Evolutionary conservation across 345 rosid species (phyloP), one percentile per base, ranked within the genome.

Genomic region (Rubroshorea leprosula): DNA sequence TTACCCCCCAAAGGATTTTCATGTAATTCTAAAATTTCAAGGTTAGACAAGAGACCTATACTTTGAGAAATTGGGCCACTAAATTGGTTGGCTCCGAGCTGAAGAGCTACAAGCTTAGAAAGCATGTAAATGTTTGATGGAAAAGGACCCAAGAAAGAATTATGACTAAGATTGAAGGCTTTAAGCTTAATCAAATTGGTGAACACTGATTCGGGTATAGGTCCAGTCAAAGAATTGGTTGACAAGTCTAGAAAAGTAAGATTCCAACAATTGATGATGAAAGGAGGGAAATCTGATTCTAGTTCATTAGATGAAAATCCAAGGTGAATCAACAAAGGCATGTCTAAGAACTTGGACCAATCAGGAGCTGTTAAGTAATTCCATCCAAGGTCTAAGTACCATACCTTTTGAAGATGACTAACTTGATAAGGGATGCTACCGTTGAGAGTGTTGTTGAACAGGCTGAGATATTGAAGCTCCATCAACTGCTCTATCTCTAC

Each of bases 181-280:
- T 66, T 71, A 41, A 85, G 72, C 49, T 70, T 78, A 21, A 63
- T 69, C 6, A 85, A 76, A 68, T 77, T 75, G 59, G 56, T 52
- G 48, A 57, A 85, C 0, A 65, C 31, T 14, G 68, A 62, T 41
- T 70, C 83, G 0, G 89, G 89, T 49, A 85, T 66, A 14, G 11
- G 6, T 6, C 93, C 89, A 0, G 61, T 66, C 2, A 82, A 63
- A 4, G 11, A 0, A 59, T 85, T 85, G 2, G 4, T 0, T 0
- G 93, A 83, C 76, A 83, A 66, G 62, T 86, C 89, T 2, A 83
- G 80, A 67, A 53, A 79, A 1, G 71, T 77, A 69, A 83, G 72
- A 60, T 79, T 83, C 50, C 12, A 68, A 64, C 73, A 83, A 23
- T 17, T 22, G 46, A 57, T 50, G 21, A 86, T 24, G 54, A 83